A percentile compares a stretch with the other conserved stretches of the same genome.
Conservation (phyloP, 140 eudicot species). For the Flaveria floridana region DNA sequence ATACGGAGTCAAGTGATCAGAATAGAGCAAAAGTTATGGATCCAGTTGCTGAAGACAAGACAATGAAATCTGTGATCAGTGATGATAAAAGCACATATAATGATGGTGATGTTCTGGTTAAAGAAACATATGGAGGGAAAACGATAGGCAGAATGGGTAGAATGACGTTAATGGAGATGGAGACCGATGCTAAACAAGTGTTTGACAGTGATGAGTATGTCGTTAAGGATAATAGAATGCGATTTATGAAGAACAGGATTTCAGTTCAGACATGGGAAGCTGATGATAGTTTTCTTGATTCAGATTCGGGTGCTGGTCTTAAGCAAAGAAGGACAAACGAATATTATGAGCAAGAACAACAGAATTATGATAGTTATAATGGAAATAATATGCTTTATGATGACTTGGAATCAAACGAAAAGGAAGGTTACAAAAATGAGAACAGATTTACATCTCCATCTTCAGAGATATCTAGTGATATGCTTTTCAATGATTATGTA, state of each 20-base stretch:
- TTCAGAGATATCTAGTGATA: conserved; percentile 50
- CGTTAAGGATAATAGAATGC: conserved; percentile 34
- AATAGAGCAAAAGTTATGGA: conserved; percentile 38
- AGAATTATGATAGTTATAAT: conserved; percentile 22
- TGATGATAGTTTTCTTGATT: conserved; percentile 39
- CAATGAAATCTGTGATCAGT: conserved; percentile 18
- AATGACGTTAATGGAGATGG: conserved; percentile 35
- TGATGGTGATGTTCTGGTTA: conserved; percentile 23
- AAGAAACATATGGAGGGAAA: conserved; percentile 32
- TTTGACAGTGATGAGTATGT: conserved; percentile 42
- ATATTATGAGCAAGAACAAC: conserved; percentile 35
- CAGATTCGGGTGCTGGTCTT: conserved; percentile 40
- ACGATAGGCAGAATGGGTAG: conserved; percentile 35
- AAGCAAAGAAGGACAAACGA: conserved; percentile 41
- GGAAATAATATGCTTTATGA: conserved; percentile 34
- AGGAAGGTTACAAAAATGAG: conserved; percentile 34
- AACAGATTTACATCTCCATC: conserved; percentile 46
- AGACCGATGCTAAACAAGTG: conserved; percentile 33
- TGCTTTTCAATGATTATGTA: conserved; percentile 54
- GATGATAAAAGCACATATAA: conserved; percentile 22
- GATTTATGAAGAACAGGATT: conserved; percentile 33
- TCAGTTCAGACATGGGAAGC: conserved; percentile 37
- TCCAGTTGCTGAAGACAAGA: conserved; percentile 41
- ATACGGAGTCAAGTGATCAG: conserved; percentile 33
- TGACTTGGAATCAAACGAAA: conserved; percentile 27